phyloP scores from a whole-genome alignment of 2,329 filamentous ascomycete genomes.

The Daldinia sp. region DNA sequence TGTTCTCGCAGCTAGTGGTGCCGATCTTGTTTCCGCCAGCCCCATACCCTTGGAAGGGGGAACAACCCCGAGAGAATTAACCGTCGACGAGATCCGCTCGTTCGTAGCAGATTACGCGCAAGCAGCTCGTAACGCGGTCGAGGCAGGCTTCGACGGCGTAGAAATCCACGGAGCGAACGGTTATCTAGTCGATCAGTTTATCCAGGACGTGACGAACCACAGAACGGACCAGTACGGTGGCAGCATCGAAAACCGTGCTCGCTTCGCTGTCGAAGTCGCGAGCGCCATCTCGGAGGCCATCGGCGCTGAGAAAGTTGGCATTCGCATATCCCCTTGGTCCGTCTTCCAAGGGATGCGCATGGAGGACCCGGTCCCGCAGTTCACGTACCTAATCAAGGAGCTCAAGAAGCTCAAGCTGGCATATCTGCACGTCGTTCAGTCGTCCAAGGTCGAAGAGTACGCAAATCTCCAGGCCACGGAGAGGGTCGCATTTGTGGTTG shows the following conservation, averaged over 20 bases:
- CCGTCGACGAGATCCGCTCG: slow-evolving; percentile 68
- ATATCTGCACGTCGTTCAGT: slow-evolving; percentile 70
- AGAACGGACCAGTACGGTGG: slow-evolving; percentile 40
- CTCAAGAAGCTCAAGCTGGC: slow-evolving; percentile 62
- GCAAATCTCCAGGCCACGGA: slow-evolving; percentile 51
- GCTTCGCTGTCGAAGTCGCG: slow-evolving; percentile 61
- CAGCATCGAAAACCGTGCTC: slow-evolving; percentile 42
- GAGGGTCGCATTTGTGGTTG: slow-evolving; percentile 47
- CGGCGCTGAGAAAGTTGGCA: slow-evolving; percentile 61
- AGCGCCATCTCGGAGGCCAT: slow-evolving; percentile 51
- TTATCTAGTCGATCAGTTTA: slow-evolving; percentile 66
- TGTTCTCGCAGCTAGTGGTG: slow-evolving; percentile 19
- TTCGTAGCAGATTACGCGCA: slow-evolving; percentile 68
- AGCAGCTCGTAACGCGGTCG: slow-evolving; percentile 62
- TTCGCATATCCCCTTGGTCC: slow-evolving; percentile 68
- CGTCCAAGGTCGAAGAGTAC: slow-evolving; percentile 55
- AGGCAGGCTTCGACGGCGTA: slow-evolving; percentile 67
- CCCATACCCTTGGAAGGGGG: slow-evolving; percentile 42
- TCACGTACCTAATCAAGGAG: slow-evolving; percentile 62
- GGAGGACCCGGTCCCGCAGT: slow-evolving; percentile 69
- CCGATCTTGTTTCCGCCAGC: slow-evolving; percentile 43
- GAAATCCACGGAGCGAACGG: slow-evolving; percentile 62
- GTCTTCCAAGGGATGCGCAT: slow-evolving; percentile 71
- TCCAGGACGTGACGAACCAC: slow-evolving; percentile 44
- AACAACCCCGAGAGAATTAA: slow-evolving; percentile 66